Conservation (phyloP, 371 early-diverging fungal species). For the Syncephalastrum contaminatum region DNA sequence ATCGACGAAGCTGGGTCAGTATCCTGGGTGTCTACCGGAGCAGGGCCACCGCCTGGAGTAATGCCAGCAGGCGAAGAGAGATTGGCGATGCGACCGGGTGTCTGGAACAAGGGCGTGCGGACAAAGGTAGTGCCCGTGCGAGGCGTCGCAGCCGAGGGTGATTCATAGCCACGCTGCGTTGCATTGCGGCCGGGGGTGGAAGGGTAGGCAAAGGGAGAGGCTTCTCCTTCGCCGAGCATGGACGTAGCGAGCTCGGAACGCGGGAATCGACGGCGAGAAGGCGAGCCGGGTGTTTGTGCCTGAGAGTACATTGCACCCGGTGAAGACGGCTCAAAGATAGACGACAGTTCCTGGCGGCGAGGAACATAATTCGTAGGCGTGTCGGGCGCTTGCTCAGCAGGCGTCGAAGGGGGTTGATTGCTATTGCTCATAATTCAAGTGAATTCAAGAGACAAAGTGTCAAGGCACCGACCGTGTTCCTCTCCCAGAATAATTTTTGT, state of each 20-base stretch:
- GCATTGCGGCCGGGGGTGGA: constrained; percentile 29
- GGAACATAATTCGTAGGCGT: neutral
- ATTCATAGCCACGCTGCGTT: constrained; percentile 12
- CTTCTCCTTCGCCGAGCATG: constrained; percentile 35
- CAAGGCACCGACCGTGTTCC: no score
- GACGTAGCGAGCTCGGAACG: constrained; percentile 45
- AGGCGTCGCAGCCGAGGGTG: constrained; percentile 36
- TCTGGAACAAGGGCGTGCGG: constrained; percentile 35
- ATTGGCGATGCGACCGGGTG: constrained; percentile 14
- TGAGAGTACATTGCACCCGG: constrained; percentile 21
- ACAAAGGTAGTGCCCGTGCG: constrained; percentile 30
- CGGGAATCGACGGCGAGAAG: constrained; percentile 22
- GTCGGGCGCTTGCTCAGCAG: no score
- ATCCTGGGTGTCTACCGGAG: constrained; percentile 35
- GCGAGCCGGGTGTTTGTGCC: constrained; percentile 40
- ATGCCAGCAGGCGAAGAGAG: constrained; percentile 7
- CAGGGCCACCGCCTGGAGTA: constrained; percentile 12
- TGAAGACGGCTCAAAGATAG: constrained; percentile 22
- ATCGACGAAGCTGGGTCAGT: constrained; percentile 43
- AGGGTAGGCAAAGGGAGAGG: constrained; percentile 46
- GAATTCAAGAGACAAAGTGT: no score
- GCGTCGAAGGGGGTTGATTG: no score
- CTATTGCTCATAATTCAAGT: no score
- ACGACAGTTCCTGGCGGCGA: constrained; percentile 9
- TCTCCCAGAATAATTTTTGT: no score